Evolutionary conservation across 177 flowering plant genomes (phyloP), one percentile per base, ranked within the genome.

Genomic region (Tripterygium wilfordii): DNA sequence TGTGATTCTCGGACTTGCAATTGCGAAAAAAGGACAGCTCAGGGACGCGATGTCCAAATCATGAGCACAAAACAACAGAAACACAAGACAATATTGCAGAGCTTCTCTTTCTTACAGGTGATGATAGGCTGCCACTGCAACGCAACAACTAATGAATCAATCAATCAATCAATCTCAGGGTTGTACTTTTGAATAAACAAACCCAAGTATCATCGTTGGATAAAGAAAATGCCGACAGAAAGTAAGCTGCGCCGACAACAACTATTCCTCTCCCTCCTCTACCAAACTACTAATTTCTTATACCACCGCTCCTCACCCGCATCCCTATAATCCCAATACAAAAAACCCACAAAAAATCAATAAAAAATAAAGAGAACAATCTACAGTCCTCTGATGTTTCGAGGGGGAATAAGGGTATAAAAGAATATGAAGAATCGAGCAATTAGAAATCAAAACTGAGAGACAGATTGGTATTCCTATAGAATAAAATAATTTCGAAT

Each of bases 211-310:
- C 56, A 64, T 66, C 66, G 61, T 42, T 48, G 44, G 63, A 70
- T 58, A 64, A 67, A 43, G 78, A 71, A 68, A 76, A 74, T 71
- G 79, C 71, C 80, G 74, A 79, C 82, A 76, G 82, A 80, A 65
- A 78, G 79, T 44, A 73, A 78, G 73, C 62, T 57, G 57, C 76
- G 80, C 86, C 82, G 79, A 78, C 84, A 64, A 46, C 61, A 54
- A 32, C 6, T 31, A 48, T 29, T 32, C 26, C 35, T 27, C 21
- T 29, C 4, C 23, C 42, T 7, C 48, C 24, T 22, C 42, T 23
- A 57, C 61, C 48, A 48, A 41, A 48, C 48, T 43, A 18, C 45
- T 30, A 6, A 6, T 30, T 30, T 30, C 12, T 30, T 30, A 30
- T 30, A 30, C 7, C 33, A 6, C n/a, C n/a, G n/a, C n/a, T n/a